Conservation (phyloP, 768 basidiomycete species). For the Cystobasidiopsis lactophilus region DNA sequence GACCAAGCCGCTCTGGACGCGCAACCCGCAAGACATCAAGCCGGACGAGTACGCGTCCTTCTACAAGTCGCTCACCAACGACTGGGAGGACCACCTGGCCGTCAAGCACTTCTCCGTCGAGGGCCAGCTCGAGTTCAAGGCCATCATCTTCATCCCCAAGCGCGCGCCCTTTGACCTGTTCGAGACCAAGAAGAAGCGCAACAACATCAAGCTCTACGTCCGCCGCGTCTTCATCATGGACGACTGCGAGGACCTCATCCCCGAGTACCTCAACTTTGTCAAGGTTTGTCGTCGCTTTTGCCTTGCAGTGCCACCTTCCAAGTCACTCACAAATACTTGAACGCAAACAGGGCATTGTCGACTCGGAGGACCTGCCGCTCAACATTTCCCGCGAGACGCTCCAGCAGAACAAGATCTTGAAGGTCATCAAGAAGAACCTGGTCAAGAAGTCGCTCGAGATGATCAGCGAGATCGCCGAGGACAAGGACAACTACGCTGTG, state of each 20-base stretch:
- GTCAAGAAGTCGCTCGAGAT: constrained; percentile 96
- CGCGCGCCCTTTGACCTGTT: constrained; percentile 98
- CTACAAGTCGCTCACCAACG: constrained; percentile 99
- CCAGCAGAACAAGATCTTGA: constrained; percentile 99
- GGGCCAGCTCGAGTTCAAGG: constrained; percentile 99
- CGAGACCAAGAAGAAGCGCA: constrained; percentile 99
- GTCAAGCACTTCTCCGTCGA: constrained; percentile 99
- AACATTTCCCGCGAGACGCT: constrained; percentile 99
- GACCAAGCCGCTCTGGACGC: constrained; percentile 99
- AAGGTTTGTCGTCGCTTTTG: constrained; percentile 30
- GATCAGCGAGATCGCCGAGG: constrained; percentile 88
- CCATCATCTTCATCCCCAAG: constrained; percentile 90
- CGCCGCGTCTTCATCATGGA: constrained; percentile 99
- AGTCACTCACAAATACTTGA: too few species aligned
- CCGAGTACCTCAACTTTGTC: constrained; percentile 98
- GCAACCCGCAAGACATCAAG: constrained; percentile 85
- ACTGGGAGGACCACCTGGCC: constrained; percentile 98
- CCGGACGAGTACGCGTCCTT: constrained; percentile 81
- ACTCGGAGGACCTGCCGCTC: constrained; percentile 97
- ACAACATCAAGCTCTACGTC: constrained; percentile 99
- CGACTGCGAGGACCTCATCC: constrained; percentile 96
- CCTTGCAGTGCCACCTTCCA: too few species aligned
- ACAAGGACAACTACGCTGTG: constrained; percentile 62
- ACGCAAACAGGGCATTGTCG: constrained; percentile 64
- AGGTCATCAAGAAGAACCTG: constrained; percentile 97